Conservation (phyloP, 805 yeast species). For the Pichia membranifaciens region DNA sequence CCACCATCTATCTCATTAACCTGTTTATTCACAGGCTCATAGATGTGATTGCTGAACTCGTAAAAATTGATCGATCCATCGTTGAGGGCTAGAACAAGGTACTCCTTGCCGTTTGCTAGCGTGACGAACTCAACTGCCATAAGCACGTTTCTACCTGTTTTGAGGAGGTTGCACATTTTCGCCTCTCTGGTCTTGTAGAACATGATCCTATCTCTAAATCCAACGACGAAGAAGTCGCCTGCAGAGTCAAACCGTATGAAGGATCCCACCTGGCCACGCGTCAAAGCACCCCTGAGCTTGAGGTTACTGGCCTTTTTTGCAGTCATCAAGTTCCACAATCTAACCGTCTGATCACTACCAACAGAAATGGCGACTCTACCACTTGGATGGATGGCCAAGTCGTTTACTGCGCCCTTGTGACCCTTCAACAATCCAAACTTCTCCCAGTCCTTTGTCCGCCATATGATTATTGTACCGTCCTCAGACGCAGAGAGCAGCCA, state of each 20-base stretch:
- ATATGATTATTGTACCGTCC: conserved; percentile 81
- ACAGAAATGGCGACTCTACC: conserved; percentile 89
- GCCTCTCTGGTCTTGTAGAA: conserved; percentile 62
- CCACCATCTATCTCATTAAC: conserved; percentile 28
- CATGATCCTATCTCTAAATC: conserved; percentile 57
- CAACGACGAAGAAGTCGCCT: conserved; percentile 76
- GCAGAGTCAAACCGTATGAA: conserved; percentile 35
- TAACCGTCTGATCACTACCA: conserved; percentile 74
- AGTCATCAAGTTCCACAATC: conserved; percentile 96
- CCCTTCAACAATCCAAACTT: conserved; percentile 83
- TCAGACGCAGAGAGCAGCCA: conserved; percentile 91
- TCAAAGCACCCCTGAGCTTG: conserved; percentile 64
- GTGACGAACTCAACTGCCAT: conserved; percentile 58
- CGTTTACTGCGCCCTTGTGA: conserved; percentile 77
- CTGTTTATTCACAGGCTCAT: conserved; percentile 14
- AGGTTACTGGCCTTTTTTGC: conserved; percentile 85
- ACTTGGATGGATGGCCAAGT: conserved; percentile 81
- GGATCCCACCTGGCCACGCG: conserved; percentile 45
- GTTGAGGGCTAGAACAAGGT: conserved; percentile 60
- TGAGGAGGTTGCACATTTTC: conserved; percentile 43
- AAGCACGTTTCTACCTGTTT: conserved; percentile 42
- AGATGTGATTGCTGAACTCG: conserved; percentile 33
- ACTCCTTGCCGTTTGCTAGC: conserved; percentile 42
- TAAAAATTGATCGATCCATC: conserved; percentile 66
- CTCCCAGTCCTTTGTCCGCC: conserved; percentile 99